These are phyloP conservation scores for Arthroderma sp. DNA, from an alignment of 2,329 filamentous ascomycete genomes.

Conservation along the genomic window DNA sequence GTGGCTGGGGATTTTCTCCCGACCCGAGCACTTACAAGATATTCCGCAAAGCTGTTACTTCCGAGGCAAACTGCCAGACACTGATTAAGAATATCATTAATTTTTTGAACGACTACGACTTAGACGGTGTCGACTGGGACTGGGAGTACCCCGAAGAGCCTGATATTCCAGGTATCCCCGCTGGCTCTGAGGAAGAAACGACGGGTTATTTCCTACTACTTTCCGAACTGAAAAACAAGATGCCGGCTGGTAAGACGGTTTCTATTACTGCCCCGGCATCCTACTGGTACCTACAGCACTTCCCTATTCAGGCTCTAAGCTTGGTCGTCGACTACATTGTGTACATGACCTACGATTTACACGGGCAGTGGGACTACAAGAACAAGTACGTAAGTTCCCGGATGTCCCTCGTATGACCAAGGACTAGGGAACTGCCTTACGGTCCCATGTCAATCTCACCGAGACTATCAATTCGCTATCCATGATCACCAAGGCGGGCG, in stretches of 20 bases:
- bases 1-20: slow-evolving; percentile 35
- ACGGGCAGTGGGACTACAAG: slow-evolving; percentile 19
- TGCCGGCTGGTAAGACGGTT: slow-evolving; percentile 14
- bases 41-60: slow-evolving; percentile 28
- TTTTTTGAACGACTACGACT: slow-evolving; percentile 29
- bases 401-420: slow-evolving; percentile 14
- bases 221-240: slow-evolving; percentile 10
- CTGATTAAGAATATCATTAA: slow-evolving; percentile 29
- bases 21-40: slow-evolving; percentile 27
- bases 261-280: slow-evolving; percentile 21
- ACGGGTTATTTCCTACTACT: slow-evolving; percentile 26
- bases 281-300: slow-evolving; percentile 22
- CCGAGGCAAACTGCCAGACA: slow-evolving; percentile 26
- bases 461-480: slow-evolving; percentile 26
- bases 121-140: slow-evolving; percentile 33
- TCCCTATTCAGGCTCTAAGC: slow-evolving; percentile 19
- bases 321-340: slow-evolving; percentile 22
- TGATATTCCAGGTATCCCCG: slow-evolving; percentile 28
- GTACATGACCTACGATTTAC: slow-evolving; percentile 30
- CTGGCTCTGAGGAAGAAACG: slow-evolving; percentile 19
- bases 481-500: slow-evolving; percentile 31
- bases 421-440: slow-evolving; percentile 19
- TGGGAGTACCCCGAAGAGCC: slow-evolving; percentile 29
- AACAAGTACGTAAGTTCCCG: slow-evolving; percentile 2
- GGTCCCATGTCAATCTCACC: slow-evolving; percentile 28